A percentile compares a stretch with the other conserved stretches of the same genome.
Conservation (phyloP, 1,284 basidiomycete genomes). For the Lentinula novae-zelandiae region DNA sequence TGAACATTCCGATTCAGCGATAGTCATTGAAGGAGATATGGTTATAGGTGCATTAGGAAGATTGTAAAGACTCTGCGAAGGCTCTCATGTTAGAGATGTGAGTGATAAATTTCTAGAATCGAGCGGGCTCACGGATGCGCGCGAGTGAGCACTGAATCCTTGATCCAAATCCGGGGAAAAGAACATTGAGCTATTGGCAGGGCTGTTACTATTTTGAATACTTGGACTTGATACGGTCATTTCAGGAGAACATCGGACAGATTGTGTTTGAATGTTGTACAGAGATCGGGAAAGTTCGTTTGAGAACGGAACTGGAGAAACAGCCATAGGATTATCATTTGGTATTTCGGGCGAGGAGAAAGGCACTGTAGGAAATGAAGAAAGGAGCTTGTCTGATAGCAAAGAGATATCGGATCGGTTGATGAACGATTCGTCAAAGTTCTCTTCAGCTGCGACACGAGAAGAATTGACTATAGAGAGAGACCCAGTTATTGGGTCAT, state of each 20-base stretch:
- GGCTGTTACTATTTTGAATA: background rate
- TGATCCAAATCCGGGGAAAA: conserved; percentile 6
- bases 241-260: background rate
- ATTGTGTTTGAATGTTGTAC: background rate
- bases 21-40: conserved; percentile 5
- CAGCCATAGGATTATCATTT: background rate
- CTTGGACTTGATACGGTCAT: background rate
- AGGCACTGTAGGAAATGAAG: conserved; percentile 1
- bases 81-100: background rate
- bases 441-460: background rate
- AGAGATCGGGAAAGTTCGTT: conserved; percentile 1
- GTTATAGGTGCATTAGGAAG: conserved; percentile 27
- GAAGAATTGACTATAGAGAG: background rate
- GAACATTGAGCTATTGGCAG: background rate
- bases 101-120: background rate
- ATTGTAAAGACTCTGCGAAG: conserved; percentile 25
- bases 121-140: conserved; percentile 2
- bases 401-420: background rate
- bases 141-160: conserved; percentile 7
- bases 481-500: background rate
- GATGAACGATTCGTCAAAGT: background rate
- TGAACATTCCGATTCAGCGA: background rate
- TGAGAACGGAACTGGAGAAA: background rate
- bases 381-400: background rate
- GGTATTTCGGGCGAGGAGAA: conserved; percentile 5